phyloP scores from a whole-genome alignment of 1,284 basidiomycete genomes.

The Malassezia vespertilionis region DNA sequence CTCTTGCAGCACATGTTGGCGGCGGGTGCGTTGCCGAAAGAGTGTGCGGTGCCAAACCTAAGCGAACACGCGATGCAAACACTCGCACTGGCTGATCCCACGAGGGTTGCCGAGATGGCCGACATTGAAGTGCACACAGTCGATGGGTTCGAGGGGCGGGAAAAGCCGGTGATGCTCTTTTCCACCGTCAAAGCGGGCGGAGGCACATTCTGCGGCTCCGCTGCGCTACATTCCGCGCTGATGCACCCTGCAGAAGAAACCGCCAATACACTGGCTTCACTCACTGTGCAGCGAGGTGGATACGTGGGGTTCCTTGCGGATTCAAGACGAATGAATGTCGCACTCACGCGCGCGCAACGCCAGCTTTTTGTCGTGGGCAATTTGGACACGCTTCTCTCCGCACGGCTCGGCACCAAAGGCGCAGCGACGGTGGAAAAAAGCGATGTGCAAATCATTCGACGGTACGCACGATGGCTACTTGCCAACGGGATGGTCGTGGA shows the following conservation, averaged over 20 bases:
- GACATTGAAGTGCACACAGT: constrained; percentile 81
- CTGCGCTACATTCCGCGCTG: constrained; percentile 52
- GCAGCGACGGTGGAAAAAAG: constrained; percentile 23
- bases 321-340: constrained; percentile 90
- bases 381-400: constrained; percentile 56
- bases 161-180: constrained; percentile 88
- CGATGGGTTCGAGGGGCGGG: constrained; percentile 86
- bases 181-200: constrained; percentile 67
- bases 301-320: constrained; percentile 83
- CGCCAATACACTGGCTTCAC: constrained; percentile 8
- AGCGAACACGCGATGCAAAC: constrained; percentile 9
- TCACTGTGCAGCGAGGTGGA: constrained; percentile 50
- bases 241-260: constrained; percentile 8
- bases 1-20: constrained; percentile 29
- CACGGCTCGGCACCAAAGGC: constrained; percentile 48
- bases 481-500: constrained; percentile 20
- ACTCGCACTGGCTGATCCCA: constrained; percentile 3
- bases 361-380: constrained; percentile 84
- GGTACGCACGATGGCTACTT: constrained; percentile 21
- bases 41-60: not conserved
- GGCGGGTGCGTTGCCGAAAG: not conserved
- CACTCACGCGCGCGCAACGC: constrained; percentile 78
- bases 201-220: constrained; percentile 53
- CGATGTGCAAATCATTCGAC: constrained; percentile 18
- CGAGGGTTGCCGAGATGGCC: constrained; percentile 29